These are phyloP conservation scores for Dendrocalamus latiflorus DNA, from an alignment of 202 grass and related monocot genomes.

Conservation along the genomic window DNA sequence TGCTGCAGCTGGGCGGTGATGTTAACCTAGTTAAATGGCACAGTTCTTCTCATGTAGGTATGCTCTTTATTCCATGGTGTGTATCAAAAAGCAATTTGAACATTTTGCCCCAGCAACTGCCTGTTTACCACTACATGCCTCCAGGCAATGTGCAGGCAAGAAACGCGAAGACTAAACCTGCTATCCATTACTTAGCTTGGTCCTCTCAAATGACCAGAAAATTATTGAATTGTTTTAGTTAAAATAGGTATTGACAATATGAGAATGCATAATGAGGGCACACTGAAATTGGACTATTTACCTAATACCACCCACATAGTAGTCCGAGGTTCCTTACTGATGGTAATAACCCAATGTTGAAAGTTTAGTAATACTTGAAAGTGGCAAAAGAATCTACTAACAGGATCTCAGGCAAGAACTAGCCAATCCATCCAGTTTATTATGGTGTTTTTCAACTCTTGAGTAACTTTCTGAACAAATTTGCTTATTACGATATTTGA, in stretches of 20 bases:
- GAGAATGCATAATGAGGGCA: not conserved
- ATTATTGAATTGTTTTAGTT: not conserved
- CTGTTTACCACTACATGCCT: not conserved
- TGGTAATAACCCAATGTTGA: not conserved
- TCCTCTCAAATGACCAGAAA: not conserved
- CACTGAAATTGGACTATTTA: not conserved
- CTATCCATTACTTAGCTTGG: not conserved
- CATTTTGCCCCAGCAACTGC: not conserved
- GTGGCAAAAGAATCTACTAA: not conserved
- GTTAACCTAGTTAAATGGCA: slow-evolving; percentile 76
- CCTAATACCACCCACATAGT: not conserved
- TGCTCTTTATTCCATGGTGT: not conserved
- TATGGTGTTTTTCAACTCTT: not conserved
- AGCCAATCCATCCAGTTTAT: not conserved
- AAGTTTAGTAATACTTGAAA: not conserved
- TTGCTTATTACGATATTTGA: not conserved
- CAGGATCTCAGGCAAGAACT: not conserved
- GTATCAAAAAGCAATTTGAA: not conserved
- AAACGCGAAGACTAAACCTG: not conserved
- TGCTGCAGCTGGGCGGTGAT: slow-evolving; percentile 72
- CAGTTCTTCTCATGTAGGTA: slow-evolving; percentile 78
- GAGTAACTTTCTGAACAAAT: not conserved
- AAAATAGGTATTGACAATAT: not conserved
- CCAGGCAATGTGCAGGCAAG: not conserved
- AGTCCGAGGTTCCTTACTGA: not conserved